Evolutionary conservation across 106 monocot genomes (phyloP), one percentile per base, ranked within the genome.

Genomic region (Triglochin maritima): DNA sequence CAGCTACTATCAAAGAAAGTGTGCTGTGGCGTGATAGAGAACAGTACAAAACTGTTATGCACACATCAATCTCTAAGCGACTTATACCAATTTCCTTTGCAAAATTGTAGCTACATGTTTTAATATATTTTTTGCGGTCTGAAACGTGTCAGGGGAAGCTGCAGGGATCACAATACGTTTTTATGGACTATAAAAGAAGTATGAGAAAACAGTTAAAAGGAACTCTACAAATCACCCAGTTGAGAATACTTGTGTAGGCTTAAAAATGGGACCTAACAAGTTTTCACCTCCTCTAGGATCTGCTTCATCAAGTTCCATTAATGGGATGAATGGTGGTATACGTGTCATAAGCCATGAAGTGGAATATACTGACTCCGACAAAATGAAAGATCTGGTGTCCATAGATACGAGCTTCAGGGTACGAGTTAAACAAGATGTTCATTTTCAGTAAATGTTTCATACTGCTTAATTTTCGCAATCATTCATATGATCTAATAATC

Each of bases 291-390:
- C 80, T 17, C 11, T 69, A 12, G 9, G 57, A 15, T 68, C 73
- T 69, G 16, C 70, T 14, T 2, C 58, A 64, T 11, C 46, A 51
- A 81, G 72, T 57, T 74, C 72, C 43, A 60, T 47, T 69, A 50
- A 55, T 61, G 59, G 45, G 53, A 75, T 51, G 52, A 73, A 59
- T 71, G 81, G 78, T 72, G 81, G 68, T 51, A 57, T 47, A 49
- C 90, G 85, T 48, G 62, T 57, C 49, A 80, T 52, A 64, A 85
- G 4, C 66, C 9, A 49, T 58, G 96, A 96, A 78, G 82, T 96
- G 44, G 96, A 96, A 74, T 96, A 96, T 50, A 82, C 84, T 69
- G 88, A 91, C 6, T 84, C 91, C 65, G 91, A 96, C 64, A 88
- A 81, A 53, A 72, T 96, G 59, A 69, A 77, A 13, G 96, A 96